Base-by-base conservation (phyloP, 169 alveolate genomes). In the Perkinsus marinus region DNA sequence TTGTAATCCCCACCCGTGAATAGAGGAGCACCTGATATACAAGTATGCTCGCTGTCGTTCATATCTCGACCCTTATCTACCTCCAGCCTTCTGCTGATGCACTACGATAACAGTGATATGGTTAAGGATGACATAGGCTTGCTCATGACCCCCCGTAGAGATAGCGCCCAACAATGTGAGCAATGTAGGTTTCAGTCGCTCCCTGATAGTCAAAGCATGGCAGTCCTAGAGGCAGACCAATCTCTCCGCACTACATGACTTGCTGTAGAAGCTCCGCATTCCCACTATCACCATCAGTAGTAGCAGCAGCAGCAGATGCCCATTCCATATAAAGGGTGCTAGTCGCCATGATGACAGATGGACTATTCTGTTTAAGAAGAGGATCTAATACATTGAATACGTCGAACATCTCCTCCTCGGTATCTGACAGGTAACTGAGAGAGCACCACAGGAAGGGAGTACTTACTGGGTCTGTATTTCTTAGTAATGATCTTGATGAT, bases 321-420 rank as follows among this genome's bases (percentile, higher is more conserved):
- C 39, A 69, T 39, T 57, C 79, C 30, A 57, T 57, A 16, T 57
- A 57, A 2, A 57, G 22, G 22, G 68, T 43, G 19, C 89, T 17
- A 92, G 39, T 98, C 97, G 17, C 99, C 91, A 98, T 92, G 47
- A 98, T 97, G 38, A 98, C 99, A 0, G 99, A 98, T 30, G 99
- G 95, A 34, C 99, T 96, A 36, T 98, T 96, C 95, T 98, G 98
- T 93, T 97, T 98, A 68, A 98, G 95, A 92, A 97, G 95, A 90
- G 97, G 99, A 94, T 98, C 99, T 57, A 98, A 94, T 39, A 98
- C 95, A 95, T 98, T 98, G 99, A 98, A 96, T 92, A 98, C 96
- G 96, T 98, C 99, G 93, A 96, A 98, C 97, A 96, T 96, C 96
- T 98, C 99, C 90, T 97, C 98, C 92, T 98, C 98, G 91, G 94